Conservation (phyloP, 1,139 yeast species). For the Scheffersomyces quercinus region DNA sequence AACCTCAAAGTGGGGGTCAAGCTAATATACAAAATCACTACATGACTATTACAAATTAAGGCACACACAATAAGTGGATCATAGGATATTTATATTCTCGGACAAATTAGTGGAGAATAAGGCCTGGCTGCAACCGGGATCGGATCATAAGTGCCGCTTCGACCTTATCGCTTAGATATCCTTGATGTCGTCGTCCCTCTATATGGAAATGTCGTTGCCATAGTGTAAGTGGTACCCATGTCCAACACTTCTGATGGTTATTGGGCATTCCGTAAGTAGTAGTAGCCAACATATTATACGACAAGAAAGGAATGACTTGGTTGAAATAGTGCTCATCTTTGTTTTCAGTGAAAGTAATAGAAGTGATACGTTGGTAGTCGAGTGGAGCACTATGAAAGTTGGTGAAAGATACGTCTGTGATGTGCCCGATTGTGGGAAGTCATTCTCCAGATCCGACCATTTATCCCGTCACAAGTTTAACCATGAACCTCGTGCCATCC, state of each 20-base stretch:
- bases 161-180: background rate
- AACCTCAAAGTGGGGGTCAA: background rate
- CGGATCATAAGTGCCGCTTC: background rate
- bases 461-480: constrained; percentile 1
- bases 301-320: background rate
- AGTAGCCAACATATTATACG: background rate
- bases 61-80: background rate
- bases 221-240: background rate
- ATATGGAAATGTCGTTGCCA: background rate
- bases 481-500: constrained; percentile 7
- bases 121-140: background rate
- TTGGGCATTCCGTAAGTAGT: background rate
- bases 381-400: constrained; percentile 29
- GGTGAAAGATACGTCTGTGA: constrained; percentile 9
- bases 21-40: too few species aligned
- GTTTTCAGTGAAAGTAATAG: background rate
- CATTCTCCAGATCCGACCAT: constrained; percentile 1
- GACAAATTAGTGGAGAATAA: background rate
- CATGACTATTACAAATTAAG: background rate
- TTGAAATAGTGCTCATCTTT: background rate
- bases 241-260: background rate
- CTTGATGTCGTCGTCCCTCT: background rate
- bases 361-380: constrained; percentile 12
- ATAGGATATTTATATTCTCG: too few species aligned
- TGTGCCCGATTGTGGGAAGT: constrained; percentile 15